Evolutionary conservation across 2,329 filamentous ascomycete genomes (phyloP), one percentile per base, ranked within the genome.

Genomic region (Tricladium varicosporioides): DNA sequence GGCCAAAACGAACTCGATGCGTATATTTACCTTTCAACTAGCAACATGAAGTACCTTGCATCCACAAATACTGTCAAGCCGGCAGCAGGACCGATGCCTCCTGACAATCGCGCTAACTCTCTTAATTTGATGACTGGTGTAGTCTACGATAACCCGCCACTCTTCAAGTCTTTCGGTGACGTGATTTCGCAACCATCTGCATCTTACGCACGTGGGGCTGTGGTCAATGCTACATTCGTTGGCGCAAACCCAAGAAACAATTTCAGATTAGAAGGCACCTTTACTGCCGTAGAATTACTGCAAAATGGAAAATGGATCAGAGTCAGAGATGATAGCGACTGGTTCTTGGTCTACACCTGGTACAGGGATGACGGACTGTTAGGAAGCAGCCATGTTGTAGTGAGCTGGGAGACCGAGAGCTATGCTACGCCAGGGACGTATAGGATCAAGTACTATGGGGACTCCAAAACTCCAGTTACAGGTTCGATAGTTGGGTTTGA

Each of bases 211-310:
- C 74, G 80, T 8, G 90, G 91, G 2, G 79, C 82, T 32, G 76
- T 76, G 3, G 83, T 92, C 49, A 80, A 76, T 14, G 87, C 81
- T 0, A 85, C 79, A 0, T 97, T 97, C 71, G 83, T 93, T 2
- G 93, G 87, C 14, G 92, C 92, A 1, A 96, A 96, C 67, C 93
- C 93, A 14, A 83, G 93, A 31, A 97, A 97, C 71, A 89, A 96
- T 62, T 82, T 97, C 31, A 83, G 85, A 1, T 83, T 91, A 1
- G 92, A 90, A 66, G 80, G 79, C 2, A 96, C 91, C 0, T 97
- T 85, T 71, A 87, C 87, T 0, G 83, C 88, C 0, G 81, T 97
- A 0, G 92, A 97, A 75, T 78, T 77, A 67, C 77, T 83, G 48
- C 67, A 69, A 54, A 73, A 64, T 27, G 75, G 69, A 13, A 66